A percentile compares a stretch with the other conserved stretches of the same genome.
Conservation (phyloP, 2,329 filamentous ascomycete genomes). For the Apiospora koreana region DNA sequence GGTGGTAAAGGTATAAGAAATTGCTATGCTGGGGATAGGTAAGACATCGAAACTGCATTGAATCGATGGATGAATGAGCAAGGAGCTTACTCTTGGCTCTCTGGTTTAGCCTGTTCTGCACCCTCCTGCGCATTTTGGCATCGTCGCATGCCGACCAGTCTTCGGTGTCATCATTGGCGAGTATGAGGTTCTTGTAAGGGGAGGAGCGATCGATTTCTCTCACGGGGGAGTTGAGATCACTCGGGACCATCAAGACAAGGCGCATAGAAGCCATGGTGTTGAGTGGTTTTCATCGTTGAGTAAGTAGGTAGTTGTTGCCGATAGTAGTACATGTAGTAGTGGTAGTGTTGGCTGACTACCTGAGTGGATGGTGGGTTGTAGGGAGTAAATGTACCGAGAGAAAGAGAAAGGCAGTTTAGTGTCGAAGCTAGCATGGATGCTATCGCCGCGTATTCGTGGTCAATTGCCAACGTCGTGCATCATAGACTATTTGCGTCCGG, state of each 20-base stretch:
- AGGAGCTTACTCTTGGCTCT: neutral
- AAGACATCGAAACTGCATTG: neutral
- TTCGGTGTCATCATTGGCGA: neutral
- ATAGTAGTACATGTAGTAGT: too few relatives aligned
- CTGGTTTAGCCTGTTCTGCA: neutral
- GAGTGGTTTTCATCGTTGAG: neutral
- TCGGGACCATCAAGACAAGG: neutral
- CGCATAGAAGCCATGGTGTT: neutral
- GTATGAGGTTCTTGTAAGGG: neutral
- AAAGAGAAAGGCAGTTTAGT: neutral
- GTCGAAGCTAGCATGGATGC: too few relatives aligned
- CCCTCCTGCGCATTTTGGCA: neutral
- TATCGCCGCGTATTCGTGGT: too few relatives aligned
- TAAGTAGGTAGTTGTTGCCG: neutral
- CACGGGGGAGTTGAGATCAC: neutral
- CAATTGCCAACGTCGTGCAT: neutral
- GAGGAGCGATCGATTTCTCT: neutral
- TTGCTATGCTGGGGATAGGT: neutral
- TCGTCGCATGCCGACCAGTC: constrained; percentile 1
- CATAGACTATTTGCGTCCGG: too few relatives aligned
- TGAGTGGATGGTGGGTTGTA: too few relatives aligned
- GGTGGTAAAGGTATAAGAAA: neutral
- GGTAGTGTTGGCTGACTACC: too few relatives aligned
- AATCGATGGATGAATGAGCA: neutral
- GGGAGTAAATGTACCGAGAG: neutral